Evolutionary conservation across 768 basidiomycete genomes (phyloP).

Genomic region (Agaricus sinodeliciosus): DNA sequence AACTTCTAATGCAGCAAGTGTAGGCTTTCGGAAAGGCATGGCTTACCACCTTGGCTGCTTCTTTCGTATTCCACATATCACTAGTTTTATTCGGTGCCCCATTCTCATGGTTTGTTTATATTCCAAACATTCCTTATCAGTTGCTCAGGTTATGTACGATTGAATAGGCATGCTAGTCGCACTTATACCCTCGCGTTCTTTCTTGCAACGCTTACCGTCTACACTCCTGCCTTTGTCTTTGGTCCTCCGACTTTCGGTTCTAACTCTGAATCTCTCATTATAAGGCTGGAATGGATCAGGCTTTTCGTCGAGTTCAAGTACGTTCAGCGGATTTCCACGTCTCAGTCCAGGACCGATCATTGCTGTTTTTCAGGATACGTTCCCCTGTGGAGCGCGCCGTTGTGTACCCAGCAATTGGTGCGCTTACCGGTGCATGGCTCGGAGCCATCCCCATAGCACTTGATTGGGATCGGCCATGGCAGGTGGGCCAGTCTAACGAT

Average conservation of each 20-base stretch:
- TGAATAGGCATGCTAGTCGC: conserved; percentile 26
- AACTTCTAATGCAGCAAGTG: neutral
- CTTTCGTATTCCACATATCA: conserved; percentile 40
- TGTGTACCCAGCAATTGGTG: conserved; percentile 72
- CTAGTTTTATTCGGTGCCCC: conserved; percentile 76
- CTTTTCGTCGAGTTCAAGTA: conserved; percentile 81
- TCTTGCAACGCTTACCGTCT: conserved; percentile 57
- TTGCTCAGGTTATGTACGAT: neutral
- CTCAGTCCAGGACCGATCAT: neutral
- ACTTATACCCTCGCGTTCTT: conserved; percentile 69
- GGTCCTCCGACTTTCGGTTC: conserved; percentile 48
- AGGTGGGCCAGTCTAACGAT: conserved; percentile 45
- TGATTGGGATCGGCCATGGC: conserved; percentile 98
- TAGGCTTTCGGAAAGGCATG: conserved; percentile 50
- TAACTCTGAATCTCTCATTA: conserved; percentile 38
- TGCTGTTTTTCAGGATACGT: conserved; percentile 32
- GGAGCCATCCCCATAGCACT: conserved; percentile 83
- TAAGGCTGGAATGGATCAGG: conserved; percentile 64
- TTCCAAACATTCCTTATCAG: neutral
- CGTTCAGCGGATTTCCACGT: conserved; percentile 25
- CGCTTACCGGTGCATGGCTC: conserved; percentile 70
- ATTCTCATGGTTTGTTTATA: conserved; percentile 40
- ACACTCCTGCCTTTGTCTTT: conserved; percentile 64
- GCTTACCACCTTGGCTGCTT: conserved; percentile 42
- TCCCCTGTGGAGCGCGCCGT: conserved; percentile 72